Evolutionary conservation across 129 eudicot species (phyloP).

Genomic region (Helianthus tuberosus): DNA sequence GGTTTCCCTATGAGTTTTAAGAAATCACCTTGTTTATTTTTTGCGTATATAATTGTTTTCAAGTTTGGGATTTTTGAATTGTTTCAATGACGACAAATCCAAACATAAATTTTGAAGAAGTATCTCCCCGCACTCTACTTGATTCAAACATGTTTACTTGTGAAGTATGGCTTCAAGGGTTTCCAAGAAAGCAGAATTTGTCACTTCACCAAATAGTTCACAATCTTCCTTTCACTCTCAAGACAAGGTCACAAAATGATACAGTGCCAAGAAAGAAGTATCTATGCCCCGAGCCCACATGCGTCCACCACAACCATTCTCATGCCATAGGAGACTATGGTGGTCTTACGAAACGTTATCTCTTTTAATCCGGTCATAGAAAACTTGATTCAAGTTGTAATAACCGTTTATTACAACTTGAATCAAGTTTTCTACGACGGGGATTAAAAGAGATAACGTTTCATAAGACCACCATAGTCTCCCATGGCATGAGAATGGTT

Average conservation of each 20-base stretch:
- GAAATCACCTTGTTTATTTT: background rate
- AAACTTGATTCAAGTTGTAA: too few relatives aligned
- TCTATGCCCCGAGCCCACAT: conserved; percentile 60
- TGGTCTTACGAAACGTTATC: conserved; percentile 56
- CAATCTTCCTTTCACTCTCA: conserved; percentile 51
- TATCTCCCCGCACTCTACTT: conserved; percentile 46
- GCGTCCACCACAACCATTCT: conserved; percentile 48
- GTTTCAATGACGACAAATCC: conserved; percentile 39
- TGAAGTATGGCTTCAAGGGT: conserved; percentile 60
- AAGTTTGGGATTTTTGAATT: background rate
- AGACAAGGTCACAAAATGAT: conserved; percentile 30
- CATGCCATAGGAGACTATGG: conserved; percentile 59
- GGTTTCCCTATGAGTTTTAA: too few relatives aligned
- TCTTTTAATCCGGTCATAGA: too few relatives aligned
- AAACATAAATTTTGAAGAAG: conserved; percentile 37
- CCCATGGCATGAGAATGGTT: conserved; percentile 42
- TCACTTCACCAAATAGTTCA: conserved; percentile 52
- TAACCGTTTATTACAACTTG: too few relatives aligned
- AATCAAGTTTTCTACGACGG: too few relatives aligned
- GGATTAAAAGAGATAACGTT: conserved; percentile 31
- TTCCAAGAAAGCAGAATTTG: conserved; percentile 47
- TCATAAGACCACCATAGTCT: conserved; percentile 61
- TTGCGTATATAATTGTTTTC: background rate
- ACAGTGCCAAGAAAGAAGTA: conserved; percentile 32
- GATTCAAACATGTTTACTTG: conserved; percentile 40